Evolutionary conservation across 768 basidiomycete species (phyloP), one percentile per base, ranked within the genome.

Genomic region (Podaxis sp.): DNA sequence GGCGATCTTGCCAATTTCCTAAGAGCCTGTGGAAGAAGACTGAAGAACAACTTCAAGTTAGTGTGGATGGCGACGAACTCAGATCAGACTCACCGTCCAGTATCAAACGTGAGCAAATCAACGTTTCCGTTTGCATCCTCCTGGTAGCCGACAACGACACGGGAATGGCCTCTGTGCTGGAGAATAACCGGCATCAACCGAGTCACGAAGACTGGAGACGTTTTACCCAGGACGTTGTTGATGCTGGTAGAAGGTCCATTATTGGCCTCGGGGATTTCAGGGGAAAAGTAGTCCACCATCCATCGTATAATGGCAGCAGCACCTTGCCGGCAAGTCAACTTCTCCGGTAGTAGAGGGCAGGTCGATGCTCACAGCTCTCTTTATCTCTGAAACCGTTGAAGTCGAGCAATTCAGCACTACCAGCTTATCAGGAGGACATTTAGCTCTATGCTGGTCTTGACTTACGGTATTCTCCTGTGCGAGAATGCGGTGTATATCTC

Each of bases 91-190:
- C 64, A 90, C 92, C 70, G 79, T 15, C 85, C 84, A 17, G 95
- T 92, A 76, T 97, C 93, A 65, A 95, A 93, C 6, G 83, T 77
- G 13, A 96, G 77, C 8, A 97, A 79, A 65, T 84, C 88, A 42
- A 84, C 78, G 12, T 76, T 73, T 6, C 86, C 88, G 15, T 77
- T 77, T 67, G 81, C 84, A 58, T 77, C 79, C 42, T 87, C 74
- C 72, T 96, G 93, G 67, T 90, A 95, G 1, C 95, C 95, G 2
- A 97, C 81, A 12, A 97, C 86, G 3, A 89, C 89, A 26, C 90
- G 76, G n/a, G 95, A 97, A 75, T 97, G 95, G 0, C 93, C 93
- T 6, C 81, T 72, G 69, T 92, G 87, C 77, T 96, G 89, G 55
- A 96, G 77, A 48, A 96, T 88, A 33, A 97, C 70, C 8, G 95